Evolutionary conservation across 768 basidiomycete genomes (phyloP), one percentile per base, ranked within the genome.

Genomic region (Amanita pallidorosea): DNA sequence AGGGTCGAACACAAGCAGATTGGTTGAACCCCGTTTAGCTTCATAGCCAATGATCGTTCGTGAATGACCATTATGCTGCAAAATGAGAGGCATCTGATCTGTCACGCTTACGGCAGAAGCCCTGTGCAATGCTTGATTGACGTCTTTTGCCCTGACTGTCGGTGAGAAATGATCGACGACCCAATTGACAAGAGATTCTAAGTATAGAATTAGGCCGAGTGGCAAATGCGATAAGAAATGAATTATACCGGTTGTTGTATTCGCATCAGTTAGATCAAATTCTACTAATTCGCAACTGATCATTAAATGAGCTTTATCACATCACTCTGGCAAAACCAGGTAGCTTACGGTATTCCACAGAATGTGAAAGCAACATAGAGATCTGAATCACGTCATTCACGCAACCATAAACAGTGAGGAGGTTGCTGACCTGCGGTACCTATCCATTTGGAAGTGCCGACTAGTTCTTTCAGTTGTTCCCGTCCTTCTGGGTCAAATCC

Each of bases 1-100:
- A 15, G 92, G 88, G 68, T 96, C 89, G 55, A 92, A 89, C 6
- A 76, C 69, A 12, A 95, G 69, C 7, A 96, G 71, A 55, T 78
- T 83, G 35, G 77, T 70, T 11, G 68, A 63, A 6, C 80, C 83
- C 13, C 69, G 69, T 56, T 69, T 71, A 35, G 82, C 65, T 63
- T 94, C 89, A 57, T 85, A 93, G 1, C 92, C 92, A 2, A 96
- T 74, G 11, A 96, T 80, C 4, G 85, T 84, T 22, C 86, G 67
- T n/a, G 92, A 96, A 67, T 96, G 92, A 0, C 90, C 89, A 6
- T 73, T 63, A 59, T 88, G 81, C 69, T 95, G 84, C 45, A 95
- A 68, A 38, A 95, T 83, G 27, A 96, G 60, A 7, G 92, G 92
- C 77, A 90, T 82, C 57, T 75, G 80, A 18, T 77, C 64, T 0